Base-by-base conservation (phyloP, 192 early-diverging fungal genomes). In the Coemansia sp. region DNA sequence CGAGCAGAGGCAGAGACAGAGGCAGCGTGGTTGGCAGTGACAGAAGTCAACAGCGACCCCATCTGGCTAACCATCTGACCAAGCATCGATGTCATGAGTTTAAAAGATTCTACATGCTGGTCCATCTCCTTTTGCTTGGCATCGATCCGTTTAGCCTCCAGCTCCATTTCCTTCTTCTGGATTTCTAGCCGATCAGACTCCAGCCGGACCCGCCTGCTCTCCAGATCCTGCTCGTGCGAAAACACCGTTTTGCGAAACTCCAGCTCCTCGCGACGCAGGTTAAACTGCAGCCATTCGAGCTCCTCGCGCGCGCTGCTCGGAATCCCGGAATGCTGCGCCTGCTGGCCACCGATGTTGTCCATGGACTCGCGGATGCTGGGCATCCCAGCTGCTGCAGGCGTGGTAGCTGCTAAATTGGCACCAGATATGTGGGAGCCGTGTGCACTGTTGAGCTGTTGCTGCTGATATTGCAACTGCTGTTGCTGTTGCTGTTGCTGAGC, bases 261-360 rank as follows among this genome's bases (percentile, higher is more conserved):
- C 7, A 83, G 80, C 61, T 83, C 80, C 52, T 83, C 80, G 17
- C 80, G 74, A 5, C 80, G 80, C 66, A 83, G 12, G 53, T 72
- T 83, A 58, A 83, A 67, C 63, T 83, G 80, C 20, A 83, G 68
- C 80, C 80, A 83, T 37, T 83, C 80, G 11, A 83, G 74, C 62
- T 83, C 75, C 28, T 83, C 80, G 51, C 80, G 74, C 38, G 68
- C 68, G 12, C 79, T 71, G 22, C 11, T 45, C n/a, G 60, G 67
- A 6, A 41, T 37, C 7, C 52, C 64, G 4, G 33, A 37, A 18
- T 51, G 35, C 53, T 15, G 48, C 17, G 39, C 35, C 20, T 51
- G 39, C 48, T 11, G 36, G 7, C 35, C 34, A 51, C 14, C 34
- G 35, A 52, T 53, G 36, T 35, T 60, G 53, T 73, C 76, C 22